Conservation (phyloP, 805 yeast genomes). For the Candida xiaguanensis region DNA sequence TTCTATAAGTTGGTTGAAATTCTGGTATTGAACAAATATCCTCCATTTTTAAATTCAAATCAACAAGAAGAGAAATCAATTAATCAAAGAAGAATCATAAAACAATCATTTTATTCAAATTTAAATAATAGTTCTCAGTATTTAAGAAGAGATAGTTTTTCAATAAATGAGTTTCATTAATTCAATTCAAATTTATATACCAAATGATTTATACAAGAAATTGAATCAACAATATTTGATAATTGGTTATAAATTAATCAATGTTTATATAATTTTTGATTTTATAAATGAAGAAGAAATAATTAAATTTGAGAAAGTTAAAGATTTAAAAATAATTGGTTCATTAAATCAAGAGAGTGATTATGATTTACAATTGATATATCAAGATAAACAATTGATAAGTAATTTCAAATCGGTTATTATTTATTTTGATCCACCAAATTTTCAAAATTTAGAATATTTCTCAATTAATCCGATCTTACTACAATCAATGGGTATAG, state of each 20-base stretch:
- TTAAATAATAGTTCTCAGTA: conserved; percentile 42
- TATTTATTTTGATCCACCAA: conserved; percentile 67
- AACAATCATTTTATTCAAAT: conserved; percentile 10
- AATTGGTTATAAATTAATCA: conserved; percentile 22
- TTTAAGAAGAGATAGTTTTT: conserved; percentile 38
- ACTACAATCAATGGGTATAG: conserved; percentile 46
- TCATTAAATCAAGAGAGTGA: conserved; percentile 10
- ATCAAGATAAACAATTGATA: conserved; percentile 15
- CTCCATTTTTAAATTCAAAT: neutral
- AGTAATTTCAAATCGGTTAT: conserved; percentile 14
- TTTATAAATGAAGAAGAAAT: neutral
- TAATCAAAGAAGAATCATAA: neutral
- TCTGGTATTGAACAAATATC: neutral
- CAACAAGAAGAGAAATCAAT: neutral
- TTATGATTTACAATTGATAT: conserved; percentile 10
- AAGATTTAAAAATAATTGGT: conserved; percentile 16
- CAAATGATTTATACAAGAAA: conserved; percentile 23
- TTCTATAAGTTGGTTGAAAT: neutral
- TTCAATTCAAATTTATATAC: conserved; percentile 25
- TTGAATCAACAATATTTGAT: conserved; percentile 11
- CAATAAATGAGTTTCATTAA: conserved; percentile 23
- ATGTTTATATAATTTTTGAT: conserved; percentile 21
- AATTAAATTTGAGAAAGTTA: conserved; percentile 8
- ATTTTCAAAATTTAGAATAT: conserved; percentile 67
- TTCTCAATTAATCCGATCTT: conserved; percentile 71